Evolutionary conservation across 345 rosid species (phyloP).

Genomic region (Eucalyptus albens): DNA sequence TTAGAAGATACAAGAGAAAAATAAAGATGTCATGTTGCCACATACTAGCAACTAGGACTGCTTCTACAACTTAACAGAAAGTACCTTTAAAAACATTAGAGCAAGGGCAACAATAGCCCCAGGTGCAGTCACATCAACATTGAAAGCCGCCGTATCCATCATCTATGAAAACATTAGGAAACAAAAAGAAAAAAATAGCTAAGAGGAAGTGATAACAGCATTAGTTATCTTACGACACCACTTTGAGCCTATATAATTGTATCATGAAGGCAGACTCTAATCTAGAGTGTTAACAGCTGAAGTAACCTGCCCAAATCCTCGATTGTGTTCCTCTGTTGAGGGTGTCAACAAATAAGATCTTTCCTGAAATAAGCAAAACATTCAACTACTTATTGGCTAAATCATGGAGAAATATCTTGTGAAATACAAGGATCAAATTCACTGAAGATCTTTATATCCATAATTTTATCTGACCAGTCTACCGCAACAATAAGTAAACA

Average conservation of each 20-base stretch:
- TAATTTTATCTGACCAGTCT: neutral
- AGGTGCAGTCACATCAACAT: constrained; percentile 96
- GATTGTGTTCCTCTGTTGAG: constrained; percentile 48
- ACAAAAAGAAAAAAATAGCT: neutral
- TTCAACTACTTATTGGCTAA: neutral
- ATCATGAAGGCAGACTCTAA: neutral
- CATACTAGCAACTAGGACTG: neutral
- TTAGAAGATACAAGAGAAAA: neutral
- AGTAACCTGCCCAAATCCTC: constrained; percentile 67
- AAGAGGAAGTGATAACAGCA: neutral
- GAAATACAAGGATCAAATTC: neutral
- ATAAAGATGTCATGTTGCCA: neutral
- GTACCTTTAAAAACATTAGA: constrained; percentile 87
- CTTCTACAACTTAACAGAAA: neutral
- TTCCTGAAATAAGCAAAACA: constrained; percentile 28
- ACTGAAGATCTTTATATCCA: neutral
- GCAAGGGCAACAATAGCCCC: constrained; percentile 90
- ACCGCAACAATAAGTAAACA: neutral
- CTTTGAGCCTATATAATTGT: neutral
- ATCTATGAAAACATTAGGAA: constrained; percentile 25
- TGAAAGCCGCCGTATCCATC: constrained; percentile 66
- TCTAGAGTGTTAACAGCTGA: neutral
- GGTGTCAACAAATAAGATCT: constrained; percentile 34
- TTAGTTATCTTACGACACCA: neutral
- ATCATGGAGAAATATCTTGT: neutral